A percentile compares a stretch with the other conserved stretches of the same genome.
phyloP scores from a whole-genome alignment of 805 yeast species.

The Hagleromyces aurorensis region DNA sequence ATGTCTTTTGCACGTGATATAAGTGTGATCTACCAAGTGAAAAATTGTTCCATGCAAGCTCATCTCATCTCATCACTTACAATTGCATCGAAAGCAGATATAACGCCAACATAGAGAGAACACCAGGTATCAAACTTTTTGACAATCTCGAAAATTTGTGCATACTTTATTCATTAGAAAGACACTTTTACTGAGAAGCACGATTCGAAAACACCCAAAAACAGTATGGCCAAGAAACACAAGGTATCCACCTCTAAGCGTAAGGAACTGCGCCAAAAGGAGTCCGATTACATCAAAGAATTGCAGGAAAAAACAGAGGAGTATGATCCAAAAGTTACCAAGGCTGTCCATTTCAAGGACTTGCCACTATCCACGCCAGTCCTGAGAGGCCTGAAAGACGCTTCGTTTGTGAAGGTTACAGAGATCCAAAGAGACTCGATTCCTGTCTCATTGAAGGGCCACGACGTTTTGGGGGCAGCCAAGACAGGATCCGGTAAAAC shows the following conservation, averaged over 20 bases:
- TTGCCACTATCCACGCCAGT: slow-evolving; percentile 67
- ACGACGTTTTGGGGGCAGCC: slow-evolving; percentile 82
- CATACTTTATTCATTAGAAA: no score
- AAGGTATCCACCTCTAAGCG: slow-evolving; percentile 32
- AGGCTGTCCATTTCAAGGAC: slow-evolving; percentile 53
- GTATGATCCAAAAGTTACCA: slow-evolving; percentile 38
- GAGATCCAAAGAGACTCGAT: slow-evolving; percentile 80
- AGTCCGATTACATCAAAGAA: slow-evolving; percentile 31
- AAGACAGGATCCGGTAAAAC: slow-evolving; percentile 85
- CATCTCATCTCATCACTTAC: slow-evolving; percentile 18
- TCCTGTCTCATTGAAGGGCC: slow-evolving; percentile 64
- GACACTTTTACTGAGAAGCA: not conserved
- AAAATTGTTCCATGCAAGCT: slow-evolving; percentile 9
- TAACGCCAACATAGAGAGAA: no score
- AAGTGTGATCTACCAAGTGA: not conserved
- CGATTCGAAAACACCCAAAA: not conserved
- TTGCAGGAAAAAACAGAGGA: slow-evolving; percentile 47
- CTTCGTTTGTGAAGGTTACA: slow-evolving; percentile 75
- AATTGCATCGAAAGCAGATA: no score
- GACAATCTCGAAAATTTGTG: not conserved
- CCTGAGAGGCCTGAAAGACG: slow-evolving; percentile 60
- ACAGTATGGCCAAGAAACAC: slow-evolving; percentile 33
- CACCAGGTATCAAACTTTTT: not conserved
- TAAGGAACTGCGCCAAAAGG: slow-evolving; percentile 33
- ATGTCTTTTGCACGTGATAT: no score